Evolutionary conservation across 2,329 filamentous ascomycete genomes (phyloP).

Genomic region (Dothideomycetidae sp.): DNA sequence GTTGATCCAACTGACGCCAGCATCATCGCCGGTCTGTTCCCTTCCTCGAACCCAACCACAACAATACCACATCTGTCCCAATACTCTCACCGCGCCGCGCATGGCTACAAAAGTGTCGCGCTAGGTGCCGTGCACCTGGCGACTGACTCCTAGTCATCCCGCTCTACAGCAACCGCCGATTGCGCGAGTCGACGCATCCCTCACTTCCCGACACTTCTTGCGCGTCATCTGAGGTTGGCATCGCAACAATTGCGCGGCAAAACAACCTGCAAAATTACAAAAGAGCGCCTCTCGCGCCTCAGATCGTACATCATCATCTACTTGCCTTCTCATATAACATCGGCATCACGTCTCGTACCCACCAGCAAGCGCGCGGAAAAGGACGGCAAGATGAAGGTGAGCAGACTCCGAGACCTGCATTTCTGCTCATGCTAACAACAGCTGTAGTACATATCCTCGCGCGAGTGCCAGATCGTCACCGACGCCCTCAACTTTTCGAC

Average conservation of each 20-base stretch:
- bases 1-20: constrained; percentile 9
- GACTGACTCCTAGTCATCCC: constrained; percentile 9
- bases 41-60: constrained; percentile 4
- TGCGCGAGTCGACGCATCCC: constrained; percentile 2
- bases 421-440: constrained; percentile 14
- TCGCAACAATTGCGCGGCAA: constrained; percentile 6
- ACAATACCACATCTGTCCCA: constrained; percentile 9
- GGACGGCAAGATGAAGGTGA: constrained; percentile 11
- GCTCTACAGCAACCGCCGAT: background rate
- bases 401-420: background rate
- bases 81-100: constrained; percentile 16
- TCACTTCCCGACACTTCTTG: background rate
- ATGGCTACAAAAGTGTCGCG: constrained; percentile 16
- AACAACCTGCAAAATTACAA: too few relatives aligned
- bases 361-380: too few relatives aligned
- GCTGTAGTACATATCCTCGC: constrained; percentile 71
- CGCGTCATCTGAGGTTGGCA: background rate
- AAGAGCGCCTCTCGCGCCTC: too few relatives aligned
- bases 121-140: constrained; percentile 35
- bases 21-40: background rate
- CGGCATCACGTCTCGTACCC: too few relatives aligned
- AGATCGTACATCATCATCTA: too few relatives aligned
- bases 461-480: constrained; percentile 81
- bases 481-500: constrained; percentile 93
- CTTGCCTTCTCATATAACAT: too few relatives aligned